Evolutionary conservation across 805 yeast genomes (phyloP).

Genomic region (Metschnikowia kofuensis): DNA sequence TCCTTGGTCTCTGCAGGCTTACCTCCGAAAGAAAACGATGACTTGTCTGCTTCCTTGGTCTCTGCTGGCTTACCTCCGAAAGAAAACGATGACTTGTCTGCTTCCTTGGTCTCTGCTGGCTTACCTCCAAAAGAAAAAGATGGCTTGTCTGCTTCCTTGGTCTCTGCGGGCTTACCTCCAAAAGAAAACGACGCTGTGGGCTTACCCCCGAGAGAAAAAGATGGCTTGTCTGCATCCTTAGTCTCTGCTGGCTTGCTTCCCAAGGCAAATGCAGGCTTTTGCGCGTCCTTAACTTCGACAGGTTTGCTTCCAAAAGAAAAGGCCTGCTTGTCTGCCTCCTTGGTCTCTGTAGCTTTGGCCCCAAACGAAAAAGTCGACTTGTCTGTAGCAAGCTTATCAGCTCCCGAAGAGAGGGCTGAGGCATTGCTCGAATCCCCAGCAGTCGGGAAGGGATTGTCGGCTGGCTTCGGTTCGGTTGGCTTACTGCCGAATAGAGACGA

Average conservation of each 20-base stretch:
- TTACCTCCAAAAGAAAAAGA: conserved; percentile 26
- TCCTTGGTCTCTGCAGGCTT: conserved; percentile 17
- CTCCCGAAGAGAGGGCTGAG: conserved; percentile 22
- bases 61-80: conserved; percentile 22
- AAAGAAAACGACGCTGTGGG: conserved; percentile 8
- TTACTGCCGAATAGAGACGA: conserved; percentile 12
- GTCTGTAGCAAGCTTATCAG: conserved; percentile 4
- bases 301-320: conserved; percentile 27
- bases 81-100: conserved; percentile 13
- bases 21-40: conserved; percentile 22
- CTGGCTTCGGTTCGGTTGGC: conserved; percentile 7
- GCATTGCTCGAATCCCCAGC: conserved; percentile 18
- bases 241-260: conserved; percentile 26
- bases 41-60: conserved; percentile 12
- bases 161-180: conserved; percentile 17
- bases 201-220: conserved; percentile 9
- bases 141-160: background rate
- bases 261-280: conserved; percentile 18
- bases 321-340: conserved; percentile 9
- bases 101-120: conserved; percentile 17
- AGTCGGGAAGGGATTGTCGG: conserved; percentile 11
- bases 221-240: conserved; percentile 15
- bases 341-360: conserved; percentile 23
- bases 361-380: conserved; percentile 20
- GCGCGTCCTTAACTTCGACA: conserved; percentile 14